phyloP scores from a whole-genome alignment of 768 basidiomycete species.

The Rhodotorula kratochvilovae region DNA sequence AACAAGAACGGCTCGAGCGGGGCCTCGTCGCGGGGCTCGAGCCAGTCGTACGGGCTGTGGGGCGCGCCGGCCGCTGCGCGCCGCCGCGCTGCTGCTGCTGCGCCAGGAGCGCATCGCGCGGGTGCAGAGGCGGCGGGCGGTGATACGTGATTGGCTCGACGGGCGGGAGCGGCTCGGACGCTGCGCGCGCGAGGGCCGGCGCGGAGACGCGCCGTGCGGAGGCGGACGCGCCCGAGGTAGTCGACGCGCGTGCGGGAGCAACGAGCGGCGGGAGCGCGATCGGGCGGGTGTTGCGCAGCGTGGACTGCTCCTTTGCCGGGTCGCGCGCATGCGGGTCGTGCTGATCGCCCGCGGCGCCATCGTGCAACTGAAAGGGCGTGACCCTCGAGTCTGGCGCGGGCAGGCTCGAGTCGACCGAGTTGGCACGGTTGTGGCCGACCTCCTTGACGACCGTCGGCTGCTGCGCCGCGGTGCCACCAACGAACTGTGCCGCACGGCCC shows the following conservation, averaged over 20 bases:
- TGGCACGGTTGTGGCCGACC: background rate
- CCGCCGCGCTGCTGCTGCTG: fast-evolving
- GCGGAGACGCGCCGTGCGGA: background rate
- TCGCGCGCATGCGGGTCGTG: background rate
- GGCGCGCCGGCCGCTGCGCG: background rate
- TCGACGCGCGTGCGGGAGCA: background rate
- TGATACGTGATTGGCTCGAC: slow-evolving; percentile 31
- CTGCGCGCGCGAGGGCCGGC: background rate
- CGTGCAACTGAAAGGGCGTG: slow-evolving; percentile 6
- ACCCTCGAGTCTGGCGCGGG: slow-evolving; percentile 1
- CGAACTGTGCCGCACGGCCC: slow-evolving; percentile 12
- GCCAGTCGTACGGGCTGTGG: slow-evolving; percentile 20
- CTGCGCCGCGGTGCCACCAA: slow-evolving; percentile 1
- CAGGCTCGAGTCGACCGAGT: background rate
- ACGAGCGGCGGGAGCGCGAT: background rate
- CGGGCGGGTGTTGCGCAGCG: background rate
- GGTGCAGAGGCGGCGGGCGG: slow-evolving; percentile 13
- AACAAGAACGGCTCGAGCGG: slow-evolving; percentile 26
- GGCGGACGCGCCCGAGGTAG: background rate
- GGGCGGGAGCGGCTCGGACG: slow-evolving; percentile 1
- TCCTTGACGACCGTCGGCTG: background rate
- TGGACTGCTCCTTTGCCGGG: background rate
- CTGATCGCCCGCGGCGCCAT: background rate
- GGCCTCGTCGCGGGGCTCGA: slow-evolving; percentile 6
- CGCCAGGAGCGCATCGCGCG: background rate